A percentile compares a stretch with the other conserved stretches of the same genome.
Evolutionary conservation across 495 filamentous ascomycete genomes (phyloP).

Genomic region (Tuber microsphaerosporum): DNA sequence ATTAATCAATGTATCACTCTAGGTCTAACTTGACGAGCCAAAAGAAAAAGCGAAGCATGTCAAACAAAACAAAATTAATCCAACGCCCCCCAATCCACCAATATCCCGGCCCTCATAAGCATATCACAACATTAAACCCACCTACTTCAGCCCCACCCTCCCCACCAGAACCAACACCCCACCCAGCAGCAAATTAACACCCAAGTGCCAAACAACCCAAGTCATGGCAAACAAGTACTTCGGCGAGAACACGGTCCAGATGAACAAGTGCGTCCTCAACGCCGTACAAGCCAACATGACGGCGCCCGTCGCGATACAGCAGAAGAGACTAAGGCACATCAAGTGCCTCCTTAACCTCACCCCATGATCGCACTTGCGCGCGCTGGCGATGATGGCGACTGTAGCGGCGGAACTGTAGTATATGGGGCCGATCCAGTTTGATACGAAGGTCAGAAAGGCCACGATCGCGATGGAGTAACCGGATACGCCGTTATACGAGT

Average conservation of each 20-base stretch:
- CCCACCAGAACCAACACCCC: constrained; percentile 54
- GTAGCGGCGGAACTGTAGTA: constrained; percentile 68
- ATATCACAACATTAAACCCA: neutral
- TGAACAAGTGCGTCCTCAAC: constrained; percentile 83
- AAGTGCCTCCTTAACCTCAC: constrained; percentile 48
- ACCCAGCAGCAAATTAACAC: constrained; percentile 57
- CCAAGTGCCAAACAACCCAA: constrained; percentile 75
- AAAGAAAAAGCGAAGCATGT: neutral
- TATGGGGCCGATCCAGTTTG: constrained; percentile 87
- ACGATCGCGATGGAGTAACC: constrained; percentile 62
- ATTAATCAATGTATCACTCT: neutral
- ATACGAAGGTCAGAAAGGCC: constrained; percentile 70
- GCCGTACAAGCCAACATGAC: constrained; percentile 86
- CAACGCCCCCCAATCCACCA: neutral
- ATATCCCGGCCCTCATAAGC: neutral
- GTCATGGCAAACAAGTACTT: constrained; percentile 89
- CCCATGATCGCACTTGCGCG: constrained; percentile 30
- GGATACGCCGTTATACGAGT: constrained; percentile 72
- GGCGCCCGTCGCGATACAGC: constrained; percentile 53
- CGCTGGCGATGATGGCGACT: constrained; percentile 53
- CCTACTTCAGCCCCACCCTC: constrained; percentile 18
- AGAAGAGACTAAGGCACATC: constrained; percentile 59
- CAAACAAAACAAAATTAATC: neutral
- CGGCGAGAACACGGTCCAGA: constrained; percentile 97
- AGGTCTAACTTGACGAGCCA: neutral